Percentiles rank a stretch among this genome's conserved stretches.
Conservation (phyloP, 176 grass and related monocot genomes). For the Oryza rufipogon region DNA sequence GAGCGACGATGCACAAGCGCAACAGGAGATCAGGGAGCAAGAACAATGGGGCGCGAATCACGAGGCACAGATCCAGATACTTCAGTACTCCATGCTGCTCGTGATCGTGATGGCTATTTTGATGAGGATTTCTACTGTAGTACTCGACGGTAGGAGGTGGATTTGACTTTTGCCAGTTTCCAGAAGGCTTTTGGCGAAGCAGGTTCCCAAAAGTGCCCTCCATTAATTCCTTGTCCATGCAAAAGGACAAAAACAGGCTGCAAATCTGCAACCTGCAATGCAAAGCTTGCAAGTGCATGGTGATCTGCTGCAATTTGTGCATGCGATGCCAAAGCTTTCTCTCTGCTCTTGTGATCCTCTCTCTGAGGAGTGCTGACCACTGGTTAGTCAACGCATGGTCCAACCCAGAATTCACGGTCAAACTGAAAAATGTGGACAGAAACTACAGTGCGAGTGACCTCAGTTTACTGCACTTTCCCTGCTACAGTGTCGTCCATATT, state of each 20-base stretch:
- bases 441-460: background rate
- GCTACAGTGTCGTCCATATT: background rate
- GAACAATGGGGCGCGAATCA: background rate
- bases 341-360: conserved; percentile 13
- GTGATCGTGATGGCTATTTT: background rate
- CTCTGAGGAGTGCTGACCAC: background rate
- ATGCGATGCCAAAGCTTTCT: background rate
- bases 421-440: background rate
- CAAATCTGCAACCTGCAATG: too few species aligned
- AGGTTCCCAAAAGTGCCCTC: conserved; percentile 20
- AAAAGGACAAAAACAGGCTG: conserved; percentile 22
- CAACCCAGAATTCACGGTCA: background rate
- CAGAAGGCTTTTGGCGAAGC: conserved; percentile 38
- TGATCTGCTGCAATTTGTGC: background rate
- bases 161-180: conserved; percentile 47
- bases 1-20: background rate
- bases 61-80: conserved; percentile 26
- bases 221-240: conserved; percentile 36
- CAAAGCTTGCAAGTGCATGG: background rate
- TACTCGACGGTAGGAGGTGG: background rate
- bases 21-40: too few species aligned
- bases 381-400: background rate
- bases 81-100: background rate
- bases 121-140: background rate
- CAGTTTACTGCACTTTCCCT: background rate